Evolutionary conservation across 371 early-diverging fungal species (phyloP).

Genomic region (Saksenaea oblongispora): DNA sequence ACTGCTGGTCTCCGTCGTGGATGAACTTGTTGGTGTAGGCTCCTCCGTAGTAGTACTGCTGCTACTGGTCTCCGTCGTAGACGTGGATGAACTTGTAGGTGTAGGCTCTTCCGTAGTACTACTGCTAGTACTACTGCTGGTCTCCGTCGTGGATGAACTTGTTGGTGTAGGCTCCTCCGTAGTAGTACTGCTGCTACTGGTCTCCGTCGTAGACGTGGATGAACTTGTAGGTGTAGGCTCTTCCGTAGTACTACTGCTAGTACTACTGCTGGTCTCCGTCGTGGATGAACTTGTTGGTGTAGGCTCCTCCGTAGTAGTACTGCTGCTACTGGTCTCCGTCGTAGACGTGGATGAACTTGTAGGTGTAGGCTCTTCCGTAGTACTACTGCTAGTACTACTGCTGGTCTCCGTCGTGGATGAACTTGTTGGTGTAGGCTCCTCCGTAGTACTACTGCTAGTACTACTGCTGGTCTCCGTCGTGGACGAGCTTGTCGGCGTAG

Average conservation of each 20-base stretch:
- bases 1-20: constrained; percentile 4
- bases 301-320: constrained; percentile 9
- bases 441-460: constrained; percentile 12
- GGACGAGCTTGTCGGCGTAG: not conserved
- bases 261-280: constrained; percentile 8
- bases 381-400: constrained; percentile 11
- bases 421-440: constrained; percentile 3
- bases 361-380: constrained; percentile 6
- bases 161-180: constrained; percentile 7
- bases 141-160: constrained; percentile 3
- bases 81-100: not conserved
- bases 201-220: constrained; percentile 7
- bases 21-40: not conserved
- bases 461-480: constrained; percentile 6
- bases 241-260: constrained; percentile 14
- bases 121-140: too few relatives aligned
- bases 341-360: constrained; percentile 6
- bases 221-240: constrained; percentile 1
- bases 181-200: constrained; percentile 15
- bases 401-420: constrained; percentile 9
- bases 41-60: not conserved
- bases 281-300: constrained; percentile 2
- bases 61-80: too few relatives aligned
- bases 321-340: constrained; percentile 13
- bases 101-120: not conserved